Evolutionary conservation across 2,329 filamentous ascomycete species (phyloP).

Genomic region (Chalaropsis thielavioides): DNA sequence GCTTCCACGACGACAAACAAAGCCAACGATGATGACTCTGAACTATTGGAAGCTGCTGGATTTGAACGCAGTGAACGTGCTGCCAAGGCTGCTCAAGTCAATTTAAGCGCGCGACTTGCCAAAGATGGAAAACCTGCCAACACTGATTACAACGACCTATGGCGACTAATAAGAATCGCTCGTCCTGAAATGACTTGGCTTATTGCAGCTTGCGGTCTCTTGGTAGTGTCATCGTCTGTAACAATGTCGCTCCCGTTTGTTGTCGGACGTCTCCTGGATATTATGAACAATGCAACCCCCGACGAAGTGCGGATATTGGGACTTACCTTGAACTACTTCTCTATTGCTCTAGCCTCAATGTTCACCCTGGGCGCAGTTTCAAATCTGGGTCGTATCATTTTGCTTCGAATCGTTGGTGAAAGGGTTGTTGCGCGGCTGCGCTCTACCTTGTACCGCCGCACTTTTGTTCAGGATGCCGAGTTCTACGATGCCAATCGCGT

Average conservation of each 20-base stretch:
- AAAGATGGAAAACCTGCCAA: constrained; percentile 53
- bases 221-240: constrained; percentile 79
- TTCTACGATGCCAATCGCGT: constrained; percentile 98
- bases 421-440: constrained; percentile 81
- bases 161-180: constrained; percentile 78
- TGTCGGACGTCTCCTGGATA: constrained; percentile 87
- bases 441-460: constrained; percentile 78
- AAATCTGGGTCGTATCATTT: constrained; percentile 87
- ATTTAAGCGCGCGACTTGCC: constrained; percentile 72
- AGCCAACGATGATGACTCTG: constrained; percentile 23
- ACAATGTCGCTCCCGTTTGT: constrained; percentile 96
- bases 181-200: constrained; percentile 70
- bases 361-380: constrained; percentile 72
- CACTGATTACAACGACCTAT: constrained; percentile 57
- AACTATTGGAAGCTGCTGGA: constrained; percentile 31
- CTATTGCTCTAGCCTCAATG: constrained; percentile 59
- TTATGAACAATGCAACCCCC: constrained; percentile 54
- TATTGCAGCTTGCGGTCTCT: constrained; percentile 62
- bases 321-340: constrained; percentile 75
- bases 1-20: background rate
- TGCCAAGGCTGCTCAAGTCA: constrained; percentile 72
- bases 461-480: constrained; percentile 93
- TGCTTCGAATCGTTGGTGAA: constrained; percentile 87
- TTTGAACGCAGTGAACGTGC: constrained; percentile 68
- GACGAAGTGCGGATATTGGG: constrained; percentile 64